Conservation (phyloP, 805 yeast genomes). For the Saccharomyces mikatae region DNA sequence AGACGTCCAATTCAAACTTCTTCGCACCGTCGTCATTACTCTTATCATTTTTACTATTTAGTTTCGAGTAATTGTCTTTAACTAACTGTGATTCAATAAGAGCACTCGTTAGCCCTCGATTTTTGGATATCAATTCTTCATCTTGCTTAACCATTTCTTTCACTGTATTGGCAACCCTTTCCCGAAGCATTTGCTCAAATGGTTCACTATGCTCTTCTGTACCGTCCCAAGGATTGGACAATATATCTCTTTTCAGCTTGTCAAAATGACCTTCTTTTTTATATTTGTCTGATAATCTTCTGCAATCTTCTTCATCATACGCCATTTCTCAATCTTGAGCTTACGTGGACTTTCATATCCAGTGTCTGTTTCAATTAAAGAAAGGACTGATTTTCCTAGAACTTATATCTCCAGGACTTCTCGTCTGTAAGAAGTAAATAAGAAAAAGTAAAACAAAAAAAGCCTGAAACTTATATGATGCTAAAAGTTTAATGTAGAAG, state of each 20-base stretch:
- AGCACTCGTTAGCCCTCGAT: slow-evolving; percentile 30
- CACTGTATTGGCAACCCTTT: slow-evolving; percentile 18
- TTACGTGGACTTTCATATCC: neutral
- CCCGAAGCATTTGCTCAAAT: slow-evolving; percentile 13
- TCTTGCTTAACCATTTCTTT: slow-evolving; percentile 23
- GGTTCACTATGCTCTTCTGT: neutral
- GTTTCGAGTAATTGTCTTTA: slow-evolving; percentile 21
- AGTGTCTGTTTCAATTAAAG: neutral
- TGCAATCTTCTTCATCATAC: slow-evolving; percentile 16
- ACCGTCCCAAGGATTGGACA: slow-evolving; percentile 8
- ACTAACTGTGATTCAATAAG: slow-evolving; percentile 26
- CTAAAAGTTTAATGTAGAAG: neutral
- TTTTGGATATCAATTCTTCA: slow-evolving; percentile 26
- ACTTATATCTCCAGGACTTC: neutral
- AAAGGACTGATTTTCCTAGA: neutral
- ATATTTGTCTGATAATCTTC: slow-evolving; percentile 22
- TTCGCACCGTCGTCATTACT: slow-evolving; percentile 12
- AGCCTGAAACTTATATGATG: neutral
- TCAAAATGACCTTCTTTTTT: slow-evolving; percentile 30
- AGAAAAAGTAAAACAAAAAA: neutral
- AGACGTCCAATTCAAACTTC: slow-evolving; percentile 11
- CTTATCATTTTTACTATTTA: slow-evolving; percentile 1
- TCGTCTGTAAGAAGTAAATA: neutral
- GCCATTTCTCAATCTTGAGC: neutral
- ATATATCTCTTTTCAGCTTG: slow-evolving; percentile 21